Base-by-base conservation (phyloP, 306 rosid species). In the Cucumis cinereus region DNA sequence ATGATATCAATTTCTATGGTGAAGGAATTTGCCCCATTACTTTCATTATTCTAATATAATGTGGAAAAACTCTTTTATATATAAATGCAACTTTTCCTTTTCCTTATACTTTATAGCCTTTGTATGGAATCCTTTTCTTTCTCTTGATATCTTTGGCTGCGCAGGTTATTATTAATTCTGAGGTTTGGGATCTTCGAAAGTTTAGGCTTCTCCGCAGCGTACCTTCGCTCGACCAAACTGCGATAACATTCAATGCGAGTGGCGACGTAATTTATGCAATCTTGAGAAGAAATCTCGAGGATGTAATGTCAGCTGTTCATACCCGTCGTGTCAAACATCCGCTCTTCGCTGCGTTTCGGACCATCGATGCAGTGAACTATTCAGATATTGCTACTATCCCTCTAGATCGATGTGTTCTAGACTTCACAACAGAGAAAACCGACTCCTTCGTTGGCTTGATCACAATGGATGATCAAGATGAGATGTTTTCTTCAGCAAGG, bases 231-330 rank as follows among this genome's bases (percentile, higher is more conserved):
- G 98, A 95, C 84, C 99, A 95, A 75, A 95, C 98, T 28, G 33
- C 91, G 40, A 87, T 95, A 69, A 92, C 98, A 55, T 95, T 95
- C 76, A 95, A 95, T 81, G 91, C 92, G 0, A 88, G 91, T 3
- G 98, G 99, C n/a, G 99, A 95, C 77, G 99, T 95, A 47, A 95
- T 95, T 76, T 95, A 95, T 84, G 99, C 99, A 40, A 89, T 90
- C 81, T 84, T 90, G n/a, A 83, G 98, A 85, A 86, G 99, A 75
- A 95, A 95, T 84, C 85, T 89, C 4, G 99, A 92, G 81, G 99
- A 92, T 86, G 93, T 92, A 69, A 92, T 90, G 97, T 95, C 97
- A 45, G 91, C 99, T 1, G 87, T 90, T 70, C 83, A 95, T 83
- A 85, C 92, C 47, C 97, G 97, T 5, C 97, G 99, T 0, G 84